Evolutionary conservation across 352 stramenopile genomes (phyloP).

Genomic region (Globisporangium perplexum): DNA sequence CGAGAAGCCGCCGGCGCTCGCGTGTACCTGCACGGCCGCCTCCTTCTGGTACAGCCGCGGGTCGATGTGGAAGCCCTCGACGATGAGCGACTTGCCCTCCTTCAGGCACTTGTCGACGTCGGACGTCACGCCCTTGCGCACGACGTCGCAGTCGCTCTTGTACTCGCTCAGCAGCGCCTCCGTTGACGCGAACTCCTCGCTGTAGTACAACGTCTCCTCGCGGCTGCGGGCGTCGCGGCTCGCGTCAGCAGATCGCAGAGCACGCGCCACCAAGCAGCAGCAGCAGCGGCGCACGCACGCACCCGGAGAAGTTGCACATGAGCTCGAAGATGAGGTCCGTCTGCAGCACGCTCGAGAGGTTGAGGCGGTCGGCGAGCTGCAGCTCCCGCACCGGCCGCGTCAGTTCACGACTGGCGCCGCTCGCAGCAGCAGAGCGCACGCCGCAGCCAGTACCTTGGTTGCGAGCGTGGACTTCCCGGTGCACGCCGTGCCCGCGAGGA

Average conservation of each 20-base stretch:
- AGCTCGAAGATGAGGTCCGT: constrained; percentile 87
- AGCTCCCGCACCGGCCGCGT: background rate
- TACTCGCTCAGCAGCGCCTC: constrained; percentile 64
- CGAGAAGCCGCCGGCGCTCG: constrained; percentile 26
- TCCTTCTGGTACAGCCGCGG: constrained; percentile 80
- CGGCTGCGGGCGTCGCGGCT: constrained; percentile 8
- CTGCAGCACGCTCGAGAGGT: constrained; percentile 83
- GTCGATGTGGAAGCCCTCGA: constrained; percentile 85
- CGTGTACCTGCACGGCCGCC: constrained; percentile 27
- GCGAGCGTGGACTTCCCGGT: constrained; percentile 84
- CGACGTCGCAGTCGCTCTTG: constrained; percentile 70
- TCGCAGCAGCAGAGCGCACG: too few relatives aligned
- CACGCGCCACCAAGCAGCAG: background rate
- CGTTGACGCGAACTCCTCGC: constrained; percentile 49
- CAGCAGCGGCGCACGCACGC: background rate
- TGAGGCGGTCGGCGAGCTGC: constrained; percentile 78
- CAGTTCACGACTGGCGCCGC: background rate
- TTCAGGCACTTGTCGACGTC: constrained; percentile 89
- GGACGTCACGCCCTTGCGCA: constrained; percentile 74
- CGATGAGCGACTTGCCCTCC: constrained; percentile 86
- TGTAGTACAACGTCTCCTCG: constrained; percentile 66
- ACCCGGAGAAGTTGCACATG: constrained; percentile 90
- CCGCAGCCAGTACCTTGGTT: constrained; percentile 47
- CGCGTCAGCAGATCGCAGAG: background rate
- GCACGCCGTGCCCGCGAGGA: constrained; percentile 75